These are phyloP conservation scores for Auriscalpium orientale DNA, from an alignment of 768 basidiomycete species.

Conservation along the genomic window DNA sequence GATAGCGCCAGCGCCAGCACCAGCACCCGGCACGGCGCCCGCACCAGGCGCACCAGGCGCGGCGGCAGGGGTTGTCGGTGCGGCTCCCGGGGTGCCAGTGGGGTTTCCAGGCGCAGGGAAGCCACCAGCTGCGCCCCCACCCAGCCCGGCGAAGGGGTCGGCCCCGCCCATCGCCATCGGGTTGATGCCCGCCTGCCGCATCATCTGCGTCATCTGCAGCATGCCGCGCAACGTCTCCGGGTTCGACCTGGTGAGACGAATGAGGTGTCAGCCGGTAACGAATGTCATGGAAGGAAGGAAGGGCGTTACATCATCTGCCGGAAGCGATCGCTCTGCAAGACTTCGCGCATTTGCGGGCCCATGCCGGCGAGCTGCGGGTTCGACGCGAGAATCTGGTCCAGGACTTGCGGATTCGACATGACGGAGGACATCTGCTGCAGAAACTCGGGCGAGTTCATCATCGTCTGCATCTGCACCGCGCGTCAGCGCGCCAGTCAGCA, in stretches of 20 bases:
- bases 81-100: conserved; percentile 18
- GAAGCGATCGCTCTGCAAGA: conserved; percentile 72
- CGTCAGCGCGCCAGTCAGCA: neutral
- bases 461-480: conserved; percentile 57
- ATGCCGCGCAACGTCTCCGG: conserved; percentile 70
- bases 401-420: conserved; percentile 82
- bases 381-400: conserved; percentile 78
- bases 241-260: conserved; percentile 48
- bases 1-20: conserved; percentile 18
- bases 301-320: conserved; percentile 62
- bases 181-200: conserved; percentile 35
- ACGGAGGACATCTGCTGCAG: conserved; percentile 80
- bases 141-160: neutral
- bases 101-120: conserved; percentile 63
- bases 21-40: neutral
- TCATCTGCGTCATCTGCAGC: conserved; percentile 61
- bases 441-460: conserved; percentile 84
- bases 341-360: conserved; percentile 72
- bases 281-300: neutral
- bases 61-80: conserved; percentile 15
- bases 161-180: conserved; percentile 20
- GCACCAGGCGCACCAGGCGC: conserved; percentile 12
- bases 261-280: neutral
- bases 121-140: conserved; percentile 18
- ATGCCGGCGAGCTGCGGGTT: conserved; percentile 73